Evolutionary conservation across 208 protist species (phyloP).

Genomic region (Naegleria gruberi): DNA sequence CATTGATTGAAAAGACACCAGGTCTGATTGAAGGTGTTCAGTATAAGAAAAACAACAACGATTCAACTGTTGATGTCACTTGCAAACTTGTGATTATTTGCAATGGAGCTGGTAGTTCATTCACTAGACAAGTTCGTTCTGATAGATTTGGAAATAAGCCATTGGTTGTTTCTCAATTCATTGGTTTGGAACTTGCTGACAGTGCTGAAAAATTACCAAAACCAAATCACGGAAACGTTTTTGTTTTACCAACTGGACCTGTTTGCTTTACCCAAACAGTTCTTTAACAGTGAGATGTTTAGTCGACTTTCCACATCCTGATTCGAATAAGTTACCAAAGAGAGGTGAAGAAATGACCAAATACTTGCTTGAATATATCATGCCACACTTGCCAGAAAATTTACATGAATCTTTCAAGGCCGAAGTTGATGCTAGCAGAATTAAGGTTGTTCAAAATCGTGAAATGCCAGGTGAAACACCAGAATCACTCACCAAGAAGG

Average conservation of each 20-base stretch:
- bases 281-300: constrained; percentile 62
- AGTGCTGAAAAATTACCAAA: constrained; percentile 51
- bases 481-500: constrained; percentile 57
- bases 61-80: constrained; percentile 36
- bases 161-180: constrained; percentile 73
- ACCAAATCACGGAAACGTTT: constrained; percentile 74
- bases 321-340: constrained; percentile 48
- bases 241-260: constrained; percentile 74
- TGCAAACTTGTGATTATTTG: constrained; percentile 76
- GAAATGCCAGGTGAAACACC: constrained; percentile 62
- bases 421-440: constrained; percentile 48
- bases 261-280: constrained; percentile 76
- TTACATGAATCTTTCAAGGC: constrained; percentile 59
- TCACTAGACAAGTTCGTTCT: constrained; percentile 68
- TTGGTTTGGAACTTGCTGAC: constrained; percentile 63
- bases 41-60: constrained; percentile 24
- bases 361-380: constrained; percentile 65
- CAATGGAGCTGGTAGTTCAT: constrained; percentile 79
- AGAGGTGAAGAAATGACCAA: constrained; percentile 58
- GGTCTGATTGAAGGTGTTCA: not conserved
- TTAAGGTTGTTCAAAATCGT: constrained; percentile 61
- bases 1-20: not conserved
- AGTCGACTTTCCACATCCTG: constrained; percentile 60
- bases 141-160: constrained; percentile 50
- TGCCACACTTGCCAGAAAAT: constrained; percentile 60